Conservation (phyloP, 257 asterid species). For the Ballota nigra region DNA sequence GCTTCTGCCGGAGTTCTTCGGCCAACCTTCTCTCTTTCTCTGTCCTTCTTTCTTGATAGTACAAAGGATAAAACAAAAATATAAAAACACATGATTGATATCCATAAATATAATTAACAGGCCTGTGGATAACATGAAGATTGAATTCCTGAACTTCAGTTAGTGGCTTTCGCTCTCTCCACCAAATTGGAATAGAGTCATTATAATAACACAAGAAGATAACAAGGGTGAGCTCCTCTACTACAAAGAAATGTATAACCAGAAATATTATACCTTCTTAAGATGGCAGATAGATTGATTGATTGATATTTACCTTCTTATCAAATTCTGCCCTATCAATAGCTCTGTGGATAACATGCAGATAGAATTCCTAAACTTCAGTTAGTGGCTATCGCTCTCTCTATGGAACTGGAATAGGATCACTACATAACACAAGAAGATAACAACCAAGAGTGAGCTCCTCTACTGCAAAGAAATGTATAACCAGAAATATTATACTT, state of each 20-base stretch:
- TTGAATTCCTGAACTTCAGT: too few relatives aligned
- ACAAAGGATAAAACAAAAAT: slow-evolving; percentile 15
- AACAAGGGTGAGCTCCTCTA: too few relatives aligned
- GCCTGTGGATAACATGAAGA: too few relatives aligned
- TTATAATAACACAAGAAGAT: too few relatives aligned
- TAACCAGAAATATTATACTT: neutral
- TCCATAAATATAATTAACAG: too few relatives aligned
- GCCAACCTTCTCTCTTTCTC: slow-evolving; percentile 68
- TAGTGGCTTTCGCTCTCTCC: too few relatives aligned
- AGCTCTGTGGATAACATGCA: slow-evolving; percentile 67
- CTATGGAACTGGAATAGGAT: slow-evolving; percentile 85
- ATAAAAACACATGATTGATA: neutral
- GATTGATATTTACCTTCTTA: slow-evolving; percentile 51
- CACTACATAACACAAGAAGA: slow-evolving; percentile 61
- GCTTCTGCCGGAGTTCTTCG: slow-evolving; percentile 70
- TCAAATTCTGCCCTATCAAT: slow-evolving; percentile 82
- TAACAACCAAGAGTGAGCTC: neutral
- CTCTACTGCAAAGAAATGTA: neutral
- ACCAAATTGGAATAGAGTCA: too few relatives aligned
- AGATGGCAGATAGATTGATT: neutral
- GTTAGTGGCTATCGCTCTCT: slow-evolving; percentile 72
- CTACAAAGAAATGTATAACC: too few relatives aligned
- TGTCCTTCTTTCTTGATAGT: slow-evolving; percentile 74
- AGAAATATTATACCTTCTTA: too few relatives aligned
- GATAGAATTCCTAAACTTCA: slow-evolving; percentile 77